Percentiles rank a stretch among this genome's conserved stretches.
phyloP scores from a whole-genome alignment of 441 rosid species.

The Erodium trifolium region DNA sequence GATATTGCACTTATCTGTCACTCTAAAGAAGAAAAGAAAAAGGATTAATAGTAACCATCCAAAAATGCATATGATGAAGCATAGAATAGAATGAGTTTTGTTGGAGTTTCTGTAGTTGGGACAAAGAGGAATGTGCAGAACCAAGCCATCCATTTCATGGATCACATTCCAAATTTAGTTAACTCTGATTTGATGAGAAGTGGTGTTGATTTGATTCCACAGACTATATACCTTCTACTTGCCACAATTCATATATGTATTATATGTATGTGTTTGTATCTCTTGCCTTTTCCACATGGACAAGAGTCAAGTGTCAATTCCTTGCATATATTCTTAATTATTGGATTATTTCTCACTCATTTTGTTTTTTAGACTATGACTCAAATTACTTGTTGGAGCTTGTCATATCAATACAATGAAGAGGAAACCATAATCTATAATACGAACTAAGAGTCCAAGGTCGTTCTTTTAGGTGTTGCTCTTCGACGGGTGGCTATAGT shows the following conservation, averaged over 20 bases:
- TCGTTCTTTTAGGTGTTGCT: too few species aligned
- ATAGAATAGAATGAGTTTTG: not conserved
- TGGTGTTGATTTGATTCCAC: not conserved
- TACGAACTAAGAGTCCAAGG: too few species aligned
- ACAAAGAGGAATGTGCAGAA: not conserved
- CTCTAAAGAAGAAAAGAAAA: not conserved
- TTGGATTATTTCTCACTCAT: too few species aligned
- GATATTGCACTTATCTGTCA: not conserved
- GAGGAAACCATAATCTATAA: too few species aligned
- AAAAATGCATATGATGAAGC: not conserved
- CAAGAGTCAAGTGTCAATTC: not conserved
- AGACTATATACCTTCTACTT: not conserved
- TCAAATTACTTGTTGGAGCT: too few species aligned
- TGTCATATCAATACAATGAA: too few species aligned
- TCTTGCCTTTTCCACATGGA: not conserved
- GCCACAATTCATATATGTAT: not conserved
- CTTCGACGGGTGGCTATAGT: too few species aligned
- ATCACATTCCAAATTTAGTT: not conserved
- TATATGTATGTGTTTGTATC: not conserved
- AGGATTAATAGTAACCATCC: not conserved
- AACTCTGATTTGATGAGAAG: not conserved
- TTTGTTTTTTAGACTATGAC: too few species aligned
- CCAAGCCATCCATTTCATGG: constrained; percentile 2
- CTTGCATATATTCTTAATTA: not conserved
- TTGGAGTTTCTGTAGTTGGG: not conserved